Base-by-base conservation (phyloP, 2,329 filamentous ascomycete species). In the Alternaria sp. region DNA sequence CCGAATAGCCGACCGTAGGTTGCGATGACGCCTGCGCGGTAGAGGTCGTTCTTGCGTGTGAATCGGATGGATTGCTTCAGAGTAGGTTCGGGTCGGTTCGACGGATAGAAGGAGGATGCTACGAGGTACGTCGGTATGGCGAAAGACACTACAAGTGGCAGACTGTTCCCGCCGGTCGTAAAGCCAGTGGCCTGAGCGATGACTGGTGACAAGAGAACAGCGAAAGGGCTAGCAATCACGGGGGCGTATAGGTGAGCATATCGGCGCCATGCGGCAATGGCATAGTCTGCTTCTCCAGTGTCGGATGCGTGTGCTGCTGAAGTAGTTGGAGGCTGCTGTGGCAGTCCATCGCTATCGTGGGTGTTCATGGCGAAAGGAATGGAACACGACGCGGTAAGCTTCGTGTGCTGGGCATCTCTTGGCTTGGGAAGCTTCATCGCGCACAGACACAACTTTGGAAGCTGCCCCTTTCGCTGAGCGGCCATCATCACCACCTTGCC, bases 191-290 rank as follows among this genome's bases (percentile, higher is more conserved):
- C 9, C 21, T 57, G 54, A 28, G 53, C n/a, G 9, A 65, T 57
- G 11, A 54, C 56, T 13, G 44, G 26, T 7, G 58, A 44, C 17
- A 40, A 61, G 30, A 66, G 28, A 15, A 65, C 55, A 3, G 64
- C 36, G 23, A 64, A 15, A 12, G 59, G 49, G 44, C 47, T 67
- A 25, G 54, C 68, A 7, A 68, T 57, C 26, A 71, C 25, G 17
- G 70, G 68, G 25, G 69, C 21, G 60, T 69, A 68, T 40, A 73
- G 65, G 49, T 70, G 67, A 10, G 58, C 63, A 50, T 65, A 66
- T 57, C 15, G 26, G 32, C 53, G 53, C 46, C 25, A 52, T 19
- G 15, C 47, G 7, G 45, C 46, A 10, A 57, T 36, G 12, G 23
- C 17, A 15, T 28, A 32, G 19, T 51, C 17, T 11, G 19, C 28